Conservation (phyloP, 2,329 filamentous ascomycete species). For the Diaporthe sp. region DNA sequence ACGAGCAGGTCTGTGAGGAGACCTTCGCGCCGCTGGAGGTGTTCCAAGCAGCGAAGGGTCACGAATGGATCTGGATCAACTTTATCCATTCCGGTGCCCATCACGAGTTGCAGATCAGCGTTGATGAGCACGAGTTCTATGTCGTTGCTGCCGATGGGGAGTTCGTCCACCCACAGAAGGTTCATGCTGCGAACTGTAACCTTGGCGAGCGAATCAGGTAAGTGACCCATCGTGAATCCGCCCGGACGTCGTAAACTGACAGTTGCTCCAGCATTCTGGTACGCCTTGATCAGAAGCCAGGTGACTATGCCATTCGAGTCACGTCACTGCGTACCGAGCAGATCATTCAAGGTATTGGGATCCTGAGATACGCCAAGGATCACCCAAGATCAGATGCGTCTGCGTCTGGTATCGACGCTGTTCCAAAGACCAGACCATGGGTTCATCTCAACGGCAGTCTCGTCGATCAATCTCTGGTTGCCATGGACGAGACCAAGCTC, state of each 20-base stretch:
- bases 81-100: slow-evolving; percentile 41
- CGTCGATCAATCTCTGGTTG: slow-evolving; percentile 3
- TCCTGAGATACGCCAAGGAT: slow-evolving; percentile 37
- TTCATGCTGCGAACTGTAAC: slow-evolving; percentile 39
- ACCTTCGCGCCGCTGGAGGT: slow-evolving; percentile 39
- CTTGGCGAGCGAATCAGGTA: slow-evolving; percentile 41
- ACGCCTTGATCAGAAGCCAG: slow-evolving; percentile 34
- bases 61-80: slow-evolving; percentile 41
- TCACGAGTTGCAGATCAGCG: slow-evolving; percentile 39
- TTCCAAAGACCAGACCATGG: slow-evolving; percentile 38
- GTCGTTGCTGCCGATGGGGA: slow-evolving; percentile 40
- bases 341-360: slow-evolving; percentile 39
- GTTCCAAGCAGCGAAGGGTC: slow-evolving; percentile 25
- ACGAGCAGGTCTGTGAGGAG: slow-evolving; percentile 35
- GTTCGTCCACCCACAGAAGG: slow-evolving; percentile 40
- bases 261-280: slow-evolving; percentile 36
- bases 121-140: slow-evolving; percentile 41
- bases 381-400: not conserved
- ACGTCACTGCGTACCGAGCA: slow-evolving; percentile 40
- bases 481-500: slow-evolving; percentile 40
- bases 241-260: not conserved
- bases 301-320: slow-evolving; percentile 39
- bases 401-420: not conserved
- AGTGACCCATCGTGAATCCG: not conserved
- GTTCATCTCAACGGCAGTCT: slow-evolving; percentile 40